These are phyloP conservation scores for Coniella vitis DNA, from an alignment of 2,329 filamentous ascomycete species.

Conservation along the genomic window DNA sequence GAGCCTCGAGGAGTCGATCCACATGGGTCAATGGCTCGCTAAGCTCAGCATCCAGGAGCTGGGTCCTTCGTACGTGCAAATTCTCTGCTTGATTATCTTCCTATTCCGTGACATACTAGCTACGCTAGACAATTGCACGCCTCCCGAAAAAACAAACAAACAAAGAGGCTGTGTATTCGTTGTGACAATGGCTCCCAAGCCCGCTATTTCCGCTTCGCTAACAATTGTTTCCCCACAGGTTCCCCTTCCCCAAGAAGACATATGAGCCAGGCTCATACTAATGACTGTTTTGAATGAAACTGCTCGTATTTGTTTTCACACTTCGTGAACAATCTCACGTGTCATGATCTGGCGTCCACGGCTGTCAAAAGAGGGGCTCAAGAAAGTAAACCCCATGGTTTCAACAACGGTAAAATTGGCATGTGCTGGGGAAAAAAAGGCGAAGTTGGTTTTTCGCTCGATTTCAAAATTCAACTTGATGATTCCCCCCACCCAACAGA, in stretches of 20 bases:
- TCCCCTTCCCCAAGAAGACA: slow-evolving; percentile 74
- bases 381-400: slow-evolving; percentile 17
- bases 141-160: too few relatives aligned
- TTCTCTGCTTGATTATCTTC: slow-evolving; percentile 3
- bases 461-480: slow-evolving; percentile 28
- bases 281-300: slow-evolving; percentile 21
- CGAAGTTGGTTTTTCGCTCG: slow-evolving; percentile 13
- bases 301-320: slow-evolving; percentile 12
- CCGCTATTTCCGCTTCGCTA: slow-evolving; percentile 2
- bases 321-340: not conserved
- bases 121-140: not conserved
- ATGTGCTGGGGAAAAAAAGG: slow-evolving; percentile 11
- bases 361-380: slow-evolving; percentile 11
- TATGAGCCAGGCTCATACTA: slow-evolving; percentile 42
- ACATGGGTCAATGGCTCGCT: slow-evolving; percentile 96
- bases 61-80: slow-evolving; percentile 76
- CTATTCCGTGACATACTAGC: slow-evolving; percentile 2
- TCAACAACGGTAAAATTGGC: slow-evolving; percentile 18
- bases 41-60: slow-evolving; percentile 90
- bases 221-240: slow-evolving; percentile 40
- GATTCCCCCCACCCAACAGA: slow-evolving; percentile 21
- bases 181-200: not conserved
- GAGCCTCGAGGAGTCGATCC: slow-evolving; percentile 67
- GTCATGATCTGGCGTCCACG: slow-evolving; percentile 13
- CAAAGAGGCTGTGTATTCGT: slow-evolving; percentile 16